Evolutionary conservation across 352 stramenopile species (phyloP), one percentile per base, ranked within the genome.

Genomic region (Globisporangium heterothallicum): DNA sequence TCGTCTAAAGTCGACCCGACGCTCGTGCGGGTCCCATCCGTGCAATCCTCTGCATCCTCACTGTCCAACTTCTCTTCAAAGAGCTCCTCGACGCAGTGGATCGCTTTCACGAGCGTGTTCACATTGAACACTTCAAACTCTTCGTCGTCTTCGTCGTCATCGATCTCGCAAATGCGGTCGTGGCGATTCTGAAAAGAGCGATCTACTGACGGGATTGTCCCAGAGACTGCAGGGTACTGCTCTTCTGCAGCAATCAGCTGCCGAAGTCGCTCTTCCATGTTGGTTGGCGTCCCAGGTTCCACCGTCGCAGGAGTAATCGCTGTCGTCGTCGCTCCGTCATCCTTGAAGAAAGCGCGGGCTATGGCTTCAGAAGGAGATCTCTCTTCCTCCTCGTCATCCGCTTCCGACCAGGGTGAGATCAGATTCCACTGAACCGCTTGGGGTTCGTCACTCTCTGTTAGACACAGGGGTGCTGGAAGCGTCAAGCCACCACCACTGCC

Each of bases 361-460:
- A n/a, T 35, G 19, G n/a, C 4, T 9, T 5, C 16, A 18, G 18
- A 43, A 10, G 30, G 19, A 2, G 27, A 30, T 19, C 29, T 27
- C 12, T 43, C 27, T 19, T 56, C 46, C n/a, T 40, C 16, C 5
- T 45, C 29, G 7, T 61, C 36, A 13, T 44, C 29, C 5, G 40
- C 49, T 40, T 68, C 61, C 8, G 70, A 84, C 52, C 63, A 81
- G 12, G 77, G 77, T 25, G 77, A 88, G 26, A 88, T 70, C 42
- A 88, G 60, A 38, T 53, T 61, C 67, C 64, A 81, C 35, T 69
- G 63, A 29, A 64, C 27, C 0, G 21, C 29, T 29, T 7, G 36
- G 18, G 2, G 10, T 27, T 32, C 38, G 6, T 29, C 29, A 32
- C 18, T 24, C 12, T 55, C 46, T 6, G 53, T 12, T 21, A 59